Evolutionary conservation across 768 basidiomycete genomes (phyloP).

Genomic region (Polyporus arcularius): DNA sequence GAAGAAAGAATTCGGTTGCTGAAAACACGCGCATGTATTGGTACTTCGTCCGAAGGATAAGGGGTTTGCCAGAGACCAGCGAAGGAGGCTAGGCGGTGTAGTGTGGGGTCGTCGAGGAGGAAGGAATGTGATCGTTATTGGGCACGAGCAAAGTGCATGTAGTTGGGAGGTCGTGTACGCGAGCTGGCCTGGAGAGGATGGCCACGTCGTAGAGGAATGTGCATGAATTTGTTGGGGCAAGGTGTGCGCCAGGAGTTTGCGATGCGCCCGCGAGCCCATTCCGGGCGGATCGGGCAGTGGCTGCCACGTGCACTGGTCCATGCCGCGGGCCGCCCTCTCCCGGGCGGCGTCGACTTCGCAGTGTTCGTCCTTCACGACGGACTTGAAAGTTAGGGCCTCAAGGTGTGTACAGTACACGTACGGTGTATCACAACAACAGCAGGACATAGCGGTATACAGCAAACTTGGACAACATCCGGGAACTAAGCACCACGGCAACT

Average conservation of each 20-base stretch:
- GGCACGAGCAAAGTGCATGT: constrained; percentile 4
- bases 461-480: too few species aligned
- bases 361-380: too few species aligned
- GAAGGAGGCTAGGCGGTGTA: not conserved
- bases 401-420: too few species aligned
- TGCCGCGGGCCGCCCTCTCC: not conserved
- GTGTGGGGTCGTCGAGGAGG: not conserved
- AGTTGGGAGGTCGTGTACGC: not conserved
- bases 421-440: too few species aligned
- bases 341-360: too few species aligned
- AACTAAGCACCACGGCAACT: not conserved
- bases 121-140: constrained; percentile 15
- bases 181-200: not conserved
- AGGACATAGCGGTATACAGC: too few species aligned
- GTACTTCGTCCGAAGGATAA: not conserved
- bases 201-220: not conserved
- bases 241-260: not conserved
- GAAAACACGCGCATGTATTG: not conserved
- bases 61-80: not conserved
- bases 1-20: constrained; percentile 13
- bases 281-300: constrained; percentile 7
- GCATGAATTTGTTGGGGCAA: constrained; percentile 7
- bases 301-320: not conserved
- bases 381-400: too few species aligned
- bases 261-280: constrained; percentile 6